These are phyloP conservation scores for Blastobotrys buckinghamii DNA, from an alignment of 1,139 yeast species.

Conservation along the genomic window DNA sequence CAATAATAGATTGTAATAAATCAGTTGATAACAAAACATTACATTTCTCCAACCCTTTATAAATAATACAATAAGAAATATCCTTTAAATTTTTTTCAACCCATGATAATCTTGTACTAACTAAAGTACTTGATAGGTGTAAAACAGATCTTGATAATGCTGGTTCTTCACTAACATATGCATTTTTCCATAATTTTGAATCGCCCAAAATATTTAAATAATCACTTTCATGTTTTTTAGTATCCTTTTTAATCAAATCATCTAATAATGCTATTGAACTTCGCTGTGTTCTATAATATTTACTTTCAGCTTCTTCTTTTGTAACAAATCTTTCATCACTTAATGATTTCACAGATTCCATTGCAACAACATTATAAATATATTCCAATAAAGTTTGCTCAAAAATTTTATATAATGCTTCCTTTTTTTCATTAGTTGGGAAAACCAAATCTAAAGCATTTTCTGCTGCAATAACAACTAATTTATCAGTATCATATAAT, in stretches of 20 bases:
- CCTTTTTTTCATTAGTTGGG: slow-evolving; percentile 51
- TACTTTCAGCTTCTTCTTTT: slow-evolving; percentile 61
- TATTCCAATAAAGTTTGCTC: slow-evolving; percentile 50
- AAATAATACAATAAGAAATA: slow-evolving; percentile 26
- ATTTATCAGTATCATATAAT: slow-evolving; percentile 58
- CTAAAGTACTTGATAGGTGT: slow-evolving; percentile 17
- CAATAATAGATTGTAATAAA: slow-evolving; percentile 26
- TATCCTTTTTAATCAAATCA: slow-evolving; percentile 34
- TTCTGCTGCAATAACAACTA: slow-evolving; percentile 49
- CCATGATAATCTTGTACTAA: slow-evolving; percentile 15
- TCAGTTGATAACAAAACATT: slow-evolving; percentile 26
- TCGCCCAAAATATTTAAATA: slow-evolving; percentile 19
- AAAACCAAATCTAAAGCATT: slow-evolving; percentile 49
- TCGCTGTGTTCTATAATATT: slow-evolving; percentile 55
- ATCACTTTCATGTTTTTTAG: slow-evolving; percentile 13
- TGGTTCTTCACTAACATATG: slow-evolving; percentile 21
- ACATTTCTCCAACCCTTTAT: slow-evolving; percentile 28
- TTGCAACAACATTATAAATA: slow-evolving; percentile 45
- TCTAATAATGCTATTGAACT: slow-evolving; percentile 48
- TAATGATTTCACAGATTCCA: slow-evolving; percentile 56
- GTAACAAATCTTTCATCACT: slow-evolving; percentile 72
- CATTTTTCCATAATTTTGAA: slow-evolving; percentile 28
- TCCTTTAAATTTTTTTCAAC: slow-evolving; percentile 21
- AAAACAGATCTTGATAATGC: slow-evolving; percentile 23
- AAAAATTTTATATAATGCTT: slow-evolving; percentile 57